phyloP scores from a whole-genome alignment of 176 grass and related monocot genomes.

The Raddia guianensis region DNA sequence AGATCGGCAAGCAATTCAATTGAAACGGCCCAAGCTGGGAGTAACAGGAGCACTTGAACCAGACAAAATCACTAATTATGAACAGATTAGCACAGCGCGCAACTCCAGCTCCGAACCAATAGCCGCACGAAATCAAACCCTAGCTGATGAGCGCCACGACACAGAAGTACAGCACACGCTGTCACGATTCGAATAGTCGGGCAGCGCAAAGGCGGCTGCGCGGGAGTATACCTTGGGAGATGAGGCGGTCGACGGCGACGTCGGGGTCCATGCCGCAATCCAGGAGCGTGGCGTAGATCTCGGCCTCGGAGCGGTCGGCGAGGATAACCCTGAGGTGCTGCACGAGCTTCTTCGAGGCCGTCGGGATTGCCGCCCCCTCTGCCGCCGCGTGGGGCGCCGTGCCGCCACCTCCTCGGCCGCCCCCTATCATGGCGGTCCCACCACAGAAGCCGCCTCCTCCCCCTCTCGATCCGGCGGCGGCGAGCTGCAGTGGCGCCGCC shows the following conservation, averaged over 20 bases:
- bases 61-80: not conserved
- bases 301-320: conserved; percentile 60
- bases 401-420: conserved; percentile 40
- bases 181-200: not conserved
- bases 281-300: conserved; percentile 74
- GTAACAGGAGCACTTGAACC: not conserved
- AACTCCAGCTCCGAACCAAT: conserved; percentile 25
- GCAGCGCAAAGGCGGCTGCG: not conserved
- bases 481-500: conserved; percentile 35
- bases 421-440: conserved; percentile 48
- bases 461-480: conserved; percentile 44
- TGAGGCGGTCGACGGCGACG: conserved; percentile 74
- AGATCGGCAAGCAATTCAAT: conserved; percentile 28
- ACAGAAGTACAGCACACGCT: not conserved
- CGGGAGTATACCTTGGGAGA: conserved; percentile 53
- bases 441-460: conserved; percentile 1
- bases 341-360: conserved; percentile 63
- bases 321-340: conserved; percentile 80
- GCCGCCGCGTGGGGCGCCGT: conserved; percentile 25
- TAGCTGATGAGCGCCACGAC: conserved; percentile 8
- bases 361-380: conserved; percentile 54
- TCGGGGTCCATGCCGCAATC: conserved; percentile 87
- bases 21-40: not conserved
- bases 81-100: not conserved
- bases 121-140: conserved; percentile 16